Percentiles rank a stretch among this genome's conserved stretches.
Conservation (phyloP, 83 land plant species). For the Picea abies region DNA sequence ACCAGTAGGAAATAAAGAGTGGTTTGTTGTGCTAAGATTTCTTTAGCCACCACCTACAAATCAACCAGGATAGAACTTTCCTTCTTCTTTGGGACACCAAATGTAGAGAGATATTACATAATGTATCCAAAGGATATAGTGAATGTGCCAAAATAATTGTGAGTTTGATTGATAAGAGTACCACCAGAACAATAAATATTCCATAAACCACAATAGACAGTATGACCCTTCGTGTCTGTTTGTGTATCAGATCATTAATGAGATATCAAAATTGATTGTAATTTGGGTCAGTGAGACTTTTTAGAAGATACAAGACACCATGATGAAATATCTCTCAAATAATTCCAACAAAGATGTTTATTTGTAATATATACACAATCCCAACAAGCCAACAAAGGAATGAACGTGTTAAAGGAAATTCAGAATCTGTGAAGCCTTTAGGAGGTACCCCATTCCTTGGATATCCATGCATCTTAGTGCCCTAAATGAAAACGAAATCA, state of each 20-base stretch:
- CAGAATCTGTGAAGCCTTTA: too few species aligned
- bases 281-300: slow-evolving; percentile 97
- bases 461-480: too few species aligned
- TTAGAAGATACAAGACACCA: slow-evolving; percentile 91
- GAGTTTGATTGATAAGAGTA: slow-evolving; percentile 88
- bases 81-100: too few species aligned
- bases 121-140: slow-evolving; percentile 88
- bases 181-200: slow-evolving; percentile 94
- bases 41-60: too few species aligned
- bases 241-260: slow-evolving; percentile 95
- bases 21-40: too few species aligned
- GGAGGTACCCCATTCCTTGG: too few species aligned
- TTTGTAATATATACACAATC: slow-evolving; percentile 96
- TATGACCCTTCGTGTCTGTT: slow-evolving; percentile 95
- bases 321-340: slow-evolving; percentile 92
- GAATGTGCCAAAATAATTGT: slow-evolving; percentile 86
- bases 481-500: too few species aligned
- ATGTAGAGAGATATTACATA: slow-evolving; percentile 19
- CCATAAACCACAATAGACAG: slow-evolving; percentile 97
- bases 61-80: too few species aligned
- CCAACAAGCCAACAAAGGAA: slow-evolving; percentile 96
- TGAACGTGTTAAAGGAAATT: too few species aligned
- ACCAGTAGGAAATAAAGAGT: too few species aligned
- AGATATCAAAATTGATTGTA: slow-evolving; percentile 97
- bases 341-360: slow-evolving; percentile 94